A percentile compares a stretch with the other conserved stretches of the same genome.
Conservation (phyloP, 768 basidiomycete genomes). For the Floccularia luteovirens region DNA sequence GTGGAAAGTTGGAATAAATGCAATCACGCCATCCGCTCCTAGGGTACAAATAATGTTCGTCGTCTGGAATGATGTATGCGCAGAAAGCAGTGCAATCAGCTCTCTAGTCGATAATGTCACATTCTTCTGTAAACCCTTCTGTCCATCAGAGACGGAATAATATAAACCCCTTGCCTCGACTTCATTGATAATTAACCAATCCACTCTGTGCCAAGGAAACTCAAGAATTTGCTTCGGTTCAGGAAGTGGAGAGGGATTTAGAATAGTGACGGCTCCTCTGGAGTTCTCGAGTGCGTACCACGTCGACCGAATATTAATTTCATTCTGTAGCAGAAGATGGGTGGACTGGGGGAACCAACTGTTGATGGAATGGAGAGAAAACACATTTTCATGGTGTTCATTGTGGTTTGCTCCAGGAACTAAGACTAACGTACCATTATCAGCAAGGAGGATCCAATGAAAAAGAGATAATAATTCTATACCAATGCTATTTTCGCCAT, state of each 20-base stretch:
- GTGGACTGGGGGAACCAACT: conserved; percentile 27
- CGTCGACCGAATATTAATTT: conserved; percentile 39
- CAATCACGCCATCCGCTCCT: conserved; percentile 42
- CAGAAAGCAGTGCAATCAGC: conserved; percentile 12
- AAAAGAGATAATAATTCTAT: conserved; percentile 9
- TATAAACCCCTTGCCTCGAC: conserved; percentile 35
- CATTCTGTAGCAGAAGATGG: conserved; percentile 54
- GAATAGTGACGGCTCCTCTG: conserved; percentile 23
- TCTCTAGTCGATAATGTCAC: conserved; percentile 7
- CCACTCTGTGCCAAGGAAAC: conserved; percentile 43
- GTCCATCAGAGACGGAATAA: conserved; percentile 11
- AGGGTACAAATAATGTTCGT: conserved; percentile 53
- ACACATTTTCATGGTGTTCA: conserved; percentile 21
- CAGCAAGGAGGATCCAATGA: background rate
- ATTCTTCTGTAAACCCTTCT: background rate
- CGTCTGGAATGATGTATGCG: conserved; percentile 15
- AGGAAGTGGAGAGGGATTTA: conserved; percentile 57
- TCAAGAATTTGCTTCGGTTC: conserved; percentile 23
- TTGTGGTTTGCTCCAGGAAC: conserved; percentile 54
- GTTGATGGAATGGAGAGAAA: conserved; percentile 9
- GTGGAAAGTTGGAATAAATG: conserved; percentile 24
- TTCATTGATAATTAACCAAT: conserved; percentile 53
- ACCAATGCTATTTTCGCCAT: conserved; percentile 62
- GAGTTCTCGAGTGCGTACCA: conserved; percentile 22
- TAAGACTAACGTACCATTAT: conserved; percentile 28